Conservation (phyloP, 768 basidiomycete genomes). For the Epithele typhae region DNA sequence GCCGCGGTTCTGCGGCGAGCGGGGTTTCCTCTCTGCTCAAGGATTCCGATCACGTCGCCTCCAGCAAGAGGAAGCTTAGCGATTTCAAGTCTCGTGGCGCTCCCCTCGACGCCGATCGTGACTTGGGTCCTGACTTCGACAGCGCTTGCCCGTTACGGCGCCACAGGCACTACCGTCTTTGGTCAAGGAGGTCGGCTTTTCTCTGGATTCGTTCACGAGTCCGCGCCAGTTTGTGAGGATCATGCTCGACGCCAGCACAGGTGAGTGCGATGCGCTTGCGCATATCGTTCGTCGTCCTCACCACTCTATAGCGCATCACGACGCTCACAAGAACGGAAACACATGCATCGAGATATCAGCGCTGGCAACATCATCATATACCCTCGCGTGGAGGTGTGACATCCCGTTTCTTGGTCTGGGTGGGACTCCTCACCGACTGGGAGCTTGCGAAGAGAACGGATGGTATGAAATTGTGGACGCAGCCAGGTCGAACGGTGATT, state of each 20-base stretch:
- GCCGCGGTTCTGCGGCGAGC: too few relatives aligned
- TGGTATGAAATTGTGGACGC: too few relatives aligned
- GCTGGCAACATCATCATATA: constrained; percentile 2
- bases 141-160: neutral
- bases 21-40: too few relatives aligned
- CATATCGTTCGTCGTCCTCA: too few relatives aligned
- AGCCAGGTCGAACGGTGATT: neutral
- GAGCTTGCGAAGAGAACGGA: neutral
- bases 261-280: too few relatives aligned
- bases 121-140: too few relatives aligned
- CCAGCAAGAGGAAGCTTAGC: too few relatives aligned
- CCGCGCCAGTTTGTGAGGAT: too few relatives aligned
- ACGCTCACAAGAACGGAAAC: neutral
- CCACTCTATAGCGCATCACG: neutral
- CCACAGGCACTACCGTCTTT: neutral
- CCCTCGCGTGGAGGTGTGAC: neutral
- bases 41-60: too few relatives aligned
- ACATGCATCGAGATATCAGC: constrained; percentile 1
- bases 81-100: too few relatives aligned
- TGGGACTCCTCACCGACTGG: neutral
- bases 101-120: too few relatives aligned
- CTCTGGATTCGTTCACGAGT: neutral
- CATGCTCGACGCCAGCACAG: too few relatives aligned
- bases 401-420: neutral
- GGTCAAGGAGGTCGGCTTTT: neutral